Evolutionary conservation across 305 asterid genomes (phyloP), one percentile per base, ranked within the genome.

Genomic region (Fraxinus angustifolia): DNA sequence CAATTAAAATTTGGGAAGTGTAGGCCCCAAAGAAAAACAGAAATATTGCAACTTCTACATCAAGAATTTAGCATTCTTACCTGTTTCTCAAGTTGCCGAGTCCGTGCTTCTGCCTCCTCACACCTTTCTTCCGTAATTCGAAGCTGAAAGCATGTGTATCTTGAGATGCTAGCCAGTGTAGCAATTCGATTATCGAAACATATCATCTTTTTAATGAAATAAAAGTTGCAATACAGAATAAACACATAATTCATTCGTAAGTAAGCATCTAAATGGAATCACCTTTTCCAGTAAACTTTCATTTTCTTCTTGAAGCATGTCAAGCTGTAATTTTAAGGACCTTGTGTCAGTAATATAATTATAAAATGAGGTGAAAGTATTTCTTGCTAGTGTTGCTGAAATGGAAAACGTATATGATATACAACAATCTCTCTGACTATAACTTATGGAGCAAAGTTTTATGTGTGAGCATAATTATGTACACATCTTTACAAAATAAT

Each of bases 261-360:
- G 26, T 10, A 70, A 78, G 79, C 87, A 81, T 75, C 17, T 81
- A 75, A 45, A 71, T 81, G 80, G 77, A 70, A 83, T 84, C 76
- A 95, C 99, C 98, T 95, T 95, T 82, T 92, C 97, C 74, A 91
- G 78, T 86, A 95, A 87, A 86, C 89, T 90, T 78, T 93, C 99
- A 79, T 95, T 95, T 88, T 95, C 97, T 91, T 95, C 99, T 83
- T 95, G 99, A 86, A 95, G 99, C 97, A 93, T 91, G 87, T 95
- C 99, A 83, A 95, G 92, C 99, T 95, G 96, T 87, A 90, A 73
- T 75, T 80, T 48, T 65, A 81, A 76, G 70, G 72, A 83, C 11
- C 81, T 8, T 68, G 74, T 68, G 78, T 85, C 73, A 83, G 83
- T 75, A 75, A 35, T 77, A 60, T 79, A 56, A 79, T 40, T 19